Base-by-base conservation (phyloP, 306 rosid species). In the Astragalus glycyphyllos region DNA sequence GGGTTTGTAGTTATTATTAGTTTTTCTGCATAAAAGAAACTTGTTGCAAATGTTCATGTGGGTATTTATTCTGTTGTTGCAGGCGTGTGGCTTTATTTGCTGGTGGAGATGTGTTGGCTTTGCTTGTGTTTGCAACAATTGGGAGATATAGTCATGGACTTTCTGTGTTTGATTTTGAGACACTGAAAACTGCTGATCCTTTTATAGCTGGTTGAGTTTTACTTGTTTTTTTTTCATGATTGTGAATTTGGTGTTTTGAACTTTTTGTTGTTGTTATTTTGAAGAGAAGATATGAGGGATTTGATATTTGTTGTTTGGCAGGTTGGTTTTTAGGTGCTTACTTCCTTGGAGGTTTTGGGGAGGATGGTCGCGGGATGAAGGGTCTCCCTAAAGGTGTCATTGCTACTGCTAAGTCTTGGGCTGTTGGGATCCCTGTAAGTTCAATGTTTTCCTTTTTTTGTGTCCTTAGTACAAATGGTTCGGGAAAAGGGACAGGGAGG, bases 251-350 rank as follows among this genome's bases (percentile, higher is more conserved):
- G 8, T 53, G 71, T 69, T 34, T 59, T 34, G 3, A 17, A 50
- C 53, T 46, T 59, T 34, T 7, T n/a, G 8, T 32, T n/a, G 12
- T 63, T 1, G 3, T 42, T 55, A 13, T 51, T 60, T 31, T 20
- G 60, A 35, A 26, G 69, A 42, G 44, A 29, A 23, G 20, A 26
- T 40, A 11, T 35, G 47, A 16, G 65, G 17, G 23, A 50, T 45
- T 54, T 56, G 40, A 74, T 48, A n/a, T n/a, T n/a, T 45, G 32
- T 68, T 20, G 63, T 71, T 50, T 23, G 29, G 34, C 80, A 94
- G 99, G 99, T 54, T 94, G 99, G 99, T 89, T 91, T 78, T 74
- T 94, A 50, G 83, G 97, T 72, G 96, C 96, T 80, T 94, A 91
- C 84, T 91, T 91, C 71, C 97, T 94, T 31, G 99, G 99, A 60